A percentile compares a stretch with the other conserved stretches of the same genome.
phyloP scores from a whole-genome alignment of 768 basidiomycete species.

The Termitomyces sp. region DNA sequence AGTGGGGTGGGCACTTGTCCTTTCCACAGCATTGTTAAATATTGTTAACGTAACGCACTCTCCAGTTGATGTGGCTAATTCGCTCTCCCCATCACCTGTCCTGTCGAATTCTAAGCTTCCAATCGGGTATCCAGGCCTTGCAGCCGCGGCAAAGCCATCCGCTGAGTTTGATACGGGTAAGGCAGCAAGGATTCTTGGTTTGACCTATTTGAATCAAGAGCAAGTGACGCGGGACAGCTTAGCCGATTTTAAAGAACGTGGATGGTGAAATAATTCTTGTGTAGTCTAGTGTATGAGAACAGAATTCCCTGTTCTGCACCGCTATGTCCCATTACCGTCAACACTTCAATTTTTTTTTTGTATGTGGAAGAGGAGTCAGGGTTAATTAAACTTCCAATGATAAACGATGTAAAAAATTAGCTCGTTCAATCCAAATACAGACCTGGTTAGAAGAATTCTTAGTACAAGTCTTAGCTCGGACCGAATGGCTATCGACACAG shows the following conservation, averaged over 20 bases:
- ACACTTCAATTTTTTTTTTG: neutral
- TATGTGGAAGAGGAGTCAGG: neutral
- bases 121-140: conserved; percentile 28
- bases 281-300: neutral
- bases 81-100: conserved; percentile 23
- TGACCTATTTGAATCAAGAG: conserved; percentile 36
- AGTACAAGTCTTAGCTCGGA: conserved; percentile 24
- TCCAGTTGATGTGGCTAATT: conserved; percentile 33
- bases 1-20: conserved; percentile 19
- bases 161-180: conserved; percentile 31
- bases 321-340: neutral
- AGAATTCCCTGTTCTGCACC: neutral
- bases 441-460: conserved; percentile 24
- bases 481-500: conserved; percentile 19
- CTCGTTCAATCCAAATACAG: conserved; percentile 16
- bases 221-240: conserved; percentile 37
- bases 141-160: conserved; percentile 20
- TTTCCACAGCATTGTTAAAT: neutral
- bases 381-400: neutral
- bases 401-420: neutral
- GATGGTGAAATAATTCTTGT: conserved; percentile 25
- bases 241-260: conserved; percentile 35
- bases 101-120: conserved; percentile 21
- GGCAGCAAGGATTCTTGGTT: conserved; percentile 32
- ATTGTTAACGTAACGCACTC: neutral